Evolutionary conservation across 2,329 filamentous ascomycete species (phyloP), one percentile per base, ranked within the genome.

Genomic region (Colletotrichum godetiae): DNA sequence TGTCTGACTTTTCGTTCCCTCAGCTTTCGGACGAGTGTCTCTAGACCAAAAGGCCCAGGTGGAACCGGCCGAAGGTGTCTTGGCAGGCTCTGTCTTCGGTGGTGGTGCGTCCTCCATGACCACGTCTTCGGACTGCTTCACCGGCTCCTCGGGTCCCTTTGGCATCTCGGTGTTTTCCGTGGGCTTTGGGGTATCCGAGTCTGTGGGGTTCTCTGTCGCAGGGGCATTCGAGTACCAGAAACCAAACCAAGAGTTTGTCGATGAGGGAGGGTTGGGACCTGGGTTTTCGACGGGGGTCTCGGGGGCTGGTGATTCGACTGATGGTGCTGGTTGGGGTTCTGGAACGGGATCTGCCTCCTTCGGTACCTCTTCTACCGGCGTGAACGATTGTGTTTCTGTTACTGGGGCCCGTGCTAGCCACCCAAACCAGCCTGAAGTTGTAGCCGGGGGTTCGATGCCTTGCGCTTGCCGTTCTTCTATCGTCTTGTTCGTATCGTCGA

Each of bases 11-110:
- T 69, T 69, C 61, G 83, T 83, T 0, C 77, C 79, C 4, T 77
- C 77, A 11, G 81, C 76, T 53, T 82, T 84, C 8, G 84, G 80
- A 0, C 81, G 76, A 1, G 86, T 81, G 76, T 92, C 91, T 58
- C 88, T 89, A 15, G 92, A 94, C 93, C 93, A 96, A 76, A 96
- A 95, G 0, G 92, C 93, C 94, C 94, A 96, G 0, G 92, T 93
- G 0, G 93, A 93, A 13, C 89, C 89, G 22, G 86, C 84, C 19
- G 87, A 84, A 5, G 86, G 86, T n/a, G 82, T 78, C 31, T 73
- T 71, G 1, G 57, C 72, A 61, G 57, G 53, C 31, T 75, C 58
- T 42, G 78, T 74, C 10, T 80, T 78, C 15, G 79, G 67, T 15
- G 80, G 68, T 5, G 83, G 78, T 2, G 83, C 83, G 76, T 89